These are phyloP conservation scores for Hirschioporus abietinus DNA, from an alignment of 768 basidiomycete species.

Conservation along the genomic window DNA sequence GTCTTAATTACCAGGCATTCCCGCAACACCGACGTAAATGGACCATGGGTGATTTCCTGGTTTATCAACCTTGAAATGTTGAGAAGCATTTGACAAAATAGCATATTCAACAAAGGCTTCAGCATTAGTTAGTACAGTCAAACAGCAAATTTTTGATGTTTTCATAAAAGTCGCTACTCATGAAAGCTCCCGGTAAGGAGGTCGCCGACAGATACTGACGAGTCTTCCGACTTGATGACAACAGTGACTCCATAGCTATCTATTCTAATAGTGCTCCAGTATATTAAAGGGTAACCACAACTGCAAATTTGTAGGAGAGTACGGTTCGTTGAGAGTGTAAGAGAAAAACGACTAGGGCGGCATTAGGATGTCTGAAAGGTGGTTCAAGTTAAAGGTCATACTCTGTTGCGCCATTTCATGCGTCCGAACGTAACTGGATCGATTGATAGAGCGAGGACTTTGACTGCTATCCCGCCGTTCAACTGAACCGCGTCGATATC, in stretches of 20 bases:
- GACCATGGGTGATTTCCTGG: constrained; percentile 43
- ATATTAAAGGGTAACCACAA: neutral
- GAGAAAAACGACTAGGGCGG: neutral
- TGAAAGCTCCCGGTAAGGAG: constrained; percentile 34
- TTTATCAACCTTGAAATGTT: constrained; percentile 31
- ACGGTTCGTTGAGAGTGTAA: constrained; percentile 25
- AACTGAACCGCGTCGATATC: constrained; percentile 22
- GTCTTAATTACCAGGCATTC: constrained; percentile 28
- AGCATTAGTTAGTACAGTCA: neutral
- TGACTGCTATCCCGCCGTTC: constrained; percentile 19
- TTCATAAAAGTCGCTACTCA: constrained; percentile 9
- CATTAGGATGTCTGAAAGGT: neutral
- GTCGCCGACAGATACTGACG: constrained; percentile 29
- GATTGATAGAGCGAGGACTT: constrained; percentile 19
- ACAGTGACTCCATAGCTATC: constrained; percentile 33
- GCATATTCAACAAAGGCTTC: constrained; percentile 38
- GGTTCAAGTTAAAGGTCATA: neutral
- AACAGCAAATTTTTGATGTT: too few relatives aligned
- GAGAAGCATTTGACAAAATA: constrained; percentile 21
- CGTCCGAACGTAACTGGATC: constrained; percentile 17
- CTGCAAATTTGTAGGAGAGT: constrained; percentile 8
- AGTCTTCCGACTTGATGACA: constrained; percentile 37
- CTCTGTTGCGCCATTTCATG: constrained; percentile 6
- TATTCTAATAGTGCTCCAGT: constrained; percentile 10
- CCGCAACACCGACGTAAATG: constrained; percentile 42